A percentile compares a stretch with the other conserved stretches of the same genome.
These are phyloP conservation scores for Cicer chorassanicum DNA, from an alignment of 306 rosid genomes.

Conservation along the genomic window DNA sequence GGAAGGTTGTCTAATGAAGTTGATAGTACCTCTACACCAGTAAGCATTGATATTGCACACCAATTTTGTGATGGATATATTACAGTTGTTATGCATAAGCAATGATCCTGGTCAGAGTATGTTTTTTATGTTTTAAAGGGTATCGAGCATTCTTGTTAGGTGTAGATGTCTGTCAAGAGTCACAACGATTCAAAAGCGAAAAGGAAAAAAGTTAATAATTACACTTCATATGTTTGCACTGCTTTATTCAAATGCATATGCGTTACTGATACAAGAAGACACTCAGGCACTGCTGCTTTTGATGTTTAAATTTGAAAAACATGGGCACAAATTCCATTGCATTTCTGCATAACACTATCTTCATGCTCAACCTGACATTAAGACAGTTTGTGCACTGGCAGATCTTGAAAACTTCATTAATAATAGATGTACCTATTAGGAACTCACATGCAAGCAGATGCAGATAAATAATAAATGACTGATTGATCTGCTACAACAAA, in stretches of 20 bases:
- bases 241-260: slow-evolving; percentile 6
- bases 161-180: slow-evolving; percentile 12
- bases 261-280: slow-evolving; percentile 19
- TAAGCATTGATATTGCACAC: slow-evolving; percentile 47
- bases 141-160: slow-evolving; percentile 26
- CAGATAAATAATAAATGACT: slow-evolving; percentile 23
- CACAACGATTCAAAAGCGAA: background rate
- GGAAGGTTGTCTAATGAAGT: slow-evolving; percentile 44
- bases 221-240: slow-evolving; percentile 1
- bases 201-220: slow-evolving; percentile 7
- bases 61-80: slow-evolving; percentile 4
- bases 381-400: background rate
- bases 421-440: slow-evolving; percentile 28
- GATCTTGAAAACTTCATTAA: slow-evolving; percentile 26
- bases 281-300: slow-evolving; percentile 2
- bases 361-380: slow-evolving; percentile 22
- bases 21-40: slow-evolving; percentile 41
- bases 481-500: slow-evolving; percentile 29
- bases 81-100: slow-evolving; percentile 34
- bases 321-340: slow-evolving; percentile 5
- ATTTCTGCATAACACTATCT: slow-evolving; percentile 15
- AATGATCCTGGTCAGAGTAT: slow-evolving; percentile 20
- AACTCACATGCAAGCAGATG: slow-evolving; percentile 25
- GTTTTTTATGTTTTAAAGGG: slow-evolving; percentile 18
- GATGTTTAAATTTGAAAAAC: slow-evolving; percentile 17